These are phyloP conservation scores for Paramecium biaurelia DNA, from an alignment of 73 alveolate genomes.

Conservation along the genomic window DNA sequence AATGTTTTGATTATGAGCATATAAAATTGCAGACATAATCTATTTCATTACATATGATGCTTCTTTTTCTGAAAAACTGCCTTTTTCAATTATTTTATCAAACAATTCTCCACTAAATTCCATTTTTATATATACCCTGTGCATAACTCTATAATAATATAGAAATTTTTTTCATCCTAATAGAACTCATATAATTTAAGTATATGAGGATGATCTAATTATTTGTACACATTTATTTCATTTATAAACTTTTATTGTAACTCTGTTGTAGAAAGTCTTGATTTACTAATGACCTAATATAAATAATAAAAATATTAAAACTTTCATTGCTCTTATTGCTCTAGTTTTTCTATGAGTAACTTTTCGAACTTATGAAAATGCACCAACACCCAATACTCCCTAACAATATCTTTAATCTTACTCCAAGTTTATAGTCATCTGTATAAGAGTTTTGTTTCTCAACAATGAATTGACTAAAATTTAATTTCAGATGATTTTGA, in stretches of 20 bases:
- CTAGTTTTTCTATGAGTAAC: constrained; percentile 69
- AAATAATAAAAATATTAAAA: neutral
- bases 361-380: constrained; percentile 67
- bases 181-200: constrained; percentile 64
- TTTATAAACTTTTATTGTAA: constrained; percentile 55
- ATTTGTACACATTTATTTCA: constrained; percentile 61
- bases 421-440: constrained; percentile 61
- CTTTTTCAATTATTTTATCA: constrained; percentile 87
- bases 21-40: constrained; percentile 86
- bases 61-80: constrained; percentile 89
- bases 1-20: constrained; percentile 87
- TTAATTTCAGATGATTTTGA: constrained; percentile 44
- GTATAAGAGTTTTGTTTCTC: constrained; percentile 56
- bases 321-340: constrained; percentile 66
- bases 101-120: constrained; percentile 87
- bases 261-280: constrained; percentile 53
- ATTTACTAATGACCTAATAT: constrained; percentile 34
- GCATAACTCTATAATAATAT: constrained; percentile 65
- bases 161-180: constrained; percentile 59
- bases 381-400: constrained; percentile 70
- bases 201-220: constrained; percentile 72
- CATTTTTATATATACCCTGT: constrained; percentile 55
- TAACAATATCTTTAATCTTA: neutral
- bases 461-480: constrained; percentile 59
- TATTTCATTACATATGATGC: constrained; percentile 88